Conservation (phyloP, 2,329 filamentous ascomycete species). For the Fusarium agapanthi region DNA sequence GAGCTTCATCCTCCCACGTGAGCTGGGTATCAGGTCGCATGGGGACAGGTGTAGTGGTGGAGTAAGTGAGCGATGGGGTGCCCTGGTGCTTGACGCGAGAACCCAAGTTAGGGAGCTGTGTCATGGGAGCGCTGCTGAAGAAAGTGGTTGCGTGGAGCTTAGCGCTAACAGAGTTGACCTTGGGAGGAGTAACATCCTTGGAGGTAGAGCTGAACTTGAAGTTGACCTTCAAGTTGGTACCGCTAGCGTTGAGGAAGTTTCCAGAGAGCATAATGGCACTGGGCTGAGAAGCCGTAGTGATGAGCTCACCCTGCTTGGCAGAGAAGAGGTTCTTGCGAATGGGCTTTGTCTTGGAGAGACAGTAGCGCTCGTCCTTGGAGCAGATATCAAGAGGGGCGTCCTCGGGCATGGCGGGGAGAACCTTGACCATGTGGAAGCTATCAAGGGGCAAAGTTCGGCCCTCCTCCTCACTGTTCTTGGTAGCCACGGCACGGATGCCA, state of each 20-base stretch:
- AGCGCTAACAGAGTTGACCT: conserved; percentile 57
- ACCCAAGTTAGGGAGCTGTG: conserved; percentile 60
- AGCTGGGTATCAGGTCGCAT: conserved; percentile 47
- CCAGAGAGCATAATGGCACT: conserved; percentile 59
- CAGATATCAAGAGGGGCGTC: conserved; percentile 62
- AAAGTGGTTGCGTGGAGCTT: conserved; percentile 64
- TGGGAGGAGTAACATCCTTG: conserved; percentile 55
- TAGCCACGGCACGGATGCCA: conserved; percentile 57
- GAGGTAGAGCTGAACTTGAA: conserved; percentile 59
- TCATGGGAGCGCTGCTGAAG: conserved; percentile 58
- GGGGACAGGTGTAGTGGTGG: conserved; percentile 54
- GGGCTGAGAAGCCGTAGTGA: conserved; percentile 56
- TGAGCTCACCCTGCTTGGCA: conserved; percentile 60
- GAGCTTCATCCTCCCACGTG: conserved; percentile 53
- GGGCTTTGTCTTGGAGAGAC: conserved; percentile 60
- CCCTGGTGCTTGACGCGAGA: conserved; percentile 51
- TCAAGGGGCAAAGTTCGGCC: conserved; percentile 51
- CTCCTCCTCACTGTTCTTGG: conserved; percentile 39
- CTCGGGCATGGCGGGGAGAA: conserved; percentile 61
- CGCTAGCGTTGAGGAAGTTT: conserved; percentile 55
- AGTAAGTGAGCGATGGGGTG: conserved; percentile 58
- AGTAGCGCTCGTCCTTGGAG: conserved; percentile 58
- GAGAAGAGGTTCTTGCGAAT: conserved; percentile 63
- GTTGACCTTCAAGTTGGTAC: conserved; percentile 55
- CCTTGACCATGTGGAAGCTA: conserved; percentile 55